phyloP scores from a whole-genome alignment of 148 eudicot species.

The Chenopodium quinoa region DNA sequence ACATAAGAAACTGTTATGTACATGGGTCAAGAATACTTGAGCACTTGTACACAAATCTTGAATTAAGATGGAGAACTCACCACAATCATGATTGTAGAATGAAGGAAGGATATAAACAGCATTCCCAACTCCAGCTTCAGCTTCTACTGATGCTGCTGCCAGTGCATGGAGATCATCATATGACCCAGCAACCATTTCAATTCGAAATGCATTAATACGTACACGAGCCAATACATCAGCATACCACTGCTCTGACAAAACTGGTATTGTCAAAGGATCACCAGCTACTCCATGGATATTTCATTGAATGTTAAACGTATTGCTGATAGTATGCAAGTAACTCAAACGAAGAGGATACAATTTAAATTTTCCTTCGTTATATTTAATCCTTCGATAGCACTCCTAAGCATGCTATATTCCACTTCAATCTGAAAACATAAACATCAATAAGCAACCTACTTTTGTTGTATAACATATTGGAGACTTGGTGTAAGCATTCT shows the following conservation, averaged over 20 bases:
- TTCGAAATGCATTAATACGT: constrained; percentile 86
- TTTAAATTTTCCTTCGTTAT: constrained; percentile 42
- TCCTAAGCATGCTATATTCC: constrained; percentile 63
- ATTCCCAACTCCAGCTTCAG: constrained; percentile 91
- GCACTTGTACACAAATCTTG: not conserved
- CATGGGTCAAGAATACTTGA: not conserved
- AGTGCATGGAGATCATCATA: constrained; percentile 65
- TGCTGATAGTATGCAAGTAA: not conserved
- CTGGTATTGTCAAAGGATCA: constrained; percentile 42
- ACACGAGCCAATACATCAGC: constrained; percentile 71
- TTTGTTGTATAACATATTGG: not conserved
- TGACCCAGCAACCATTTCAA: constrained; percentile 63
- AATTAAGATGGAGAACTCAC: constrained; percentile 35
- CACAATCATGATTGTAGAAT: constrained; percentile 94
- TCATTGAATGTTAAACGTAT: not conserved
- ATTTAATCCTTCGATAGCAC: constrained; percentile 48
- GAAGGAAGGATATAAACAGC: constrained; percentile 94
- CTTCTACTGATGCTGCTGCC: constrained; percentile 72
- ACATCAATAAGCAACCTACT: not conserved
- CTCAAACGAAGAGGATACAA: constrained; percentile 60
- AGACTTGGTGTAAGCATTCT: not conserved
- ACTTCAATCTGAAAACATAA: constrained; percentile 58
- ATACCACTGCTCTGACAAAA: constrained; percentile 86
- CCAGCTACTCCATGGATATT: constrained; percentile 3
- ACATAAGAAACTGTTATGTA: not conserved